These are phyloP conservation scores for Volvox carteri DNA, from an alignment of 163 green algal genomes.

Conservation along the genomic window DNA sequence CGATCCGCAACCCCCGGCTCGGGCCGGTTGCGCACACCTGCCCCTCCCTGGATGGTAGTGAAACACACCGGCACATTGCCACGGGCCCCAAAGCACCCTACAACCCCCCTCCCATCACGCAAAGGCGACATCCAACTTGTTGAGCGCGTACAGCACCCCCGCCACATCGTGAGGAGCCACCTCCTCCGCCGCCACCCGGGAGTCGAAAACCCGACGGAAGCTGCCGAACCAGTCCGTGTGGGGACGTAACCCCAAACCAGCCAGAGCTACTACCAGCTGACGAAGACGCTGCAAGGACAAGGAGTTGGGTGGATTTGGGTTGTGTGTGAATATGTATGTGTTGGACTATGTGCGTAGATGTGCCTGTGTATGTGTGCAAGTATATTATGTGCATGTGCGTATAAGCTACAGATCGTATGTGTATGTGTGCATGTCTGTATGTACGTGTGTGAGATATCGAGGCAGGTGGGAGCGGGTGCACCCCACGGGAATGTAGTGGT, in stretches of 20 bases:
- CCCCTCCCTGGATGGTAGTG: no score
- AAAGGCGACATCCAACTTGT: constrained; percentile 46
- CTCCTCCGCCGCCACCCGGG: constrained; percentile 24
- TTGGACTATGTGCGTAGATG: neutral
- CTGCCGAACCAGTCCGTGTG: constrained; percentile 30
- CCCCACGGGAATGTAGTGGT: no score
- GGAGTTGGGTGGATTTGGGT: neutral
- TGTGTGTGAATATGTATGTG: neutral
- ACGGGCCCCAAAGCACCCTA: no score
- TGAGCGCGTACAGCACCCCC: constrained; percentile 49
- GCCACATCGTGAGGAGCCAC: constrained; percentile 33
- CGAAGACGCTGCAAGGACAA: neutral
- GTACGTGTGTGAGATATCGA: neutral
- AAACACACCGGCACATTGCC: no score
- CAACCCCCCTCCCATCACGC: constrained; percentile 7
- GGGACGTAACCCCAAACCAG: constrained; percentile 40
- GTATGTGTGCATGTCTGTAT: neutral
- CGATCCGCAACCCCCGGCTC: no score
- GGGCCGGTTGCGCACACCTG: no score
- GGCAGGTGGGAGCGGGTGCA: no score
- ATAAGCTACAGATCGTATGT: neutral
- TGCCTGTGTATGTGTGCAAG: no score
- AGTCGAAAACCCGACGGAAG: constrained; percentile 20
- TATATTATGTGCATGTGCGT: neutral
- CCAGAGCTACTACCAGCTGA: constrained; percentile 30